Evolutionary conservation across 192 early-diverging fungal genomes (phyloP).

Genomic region (Globomyces pollinis-pini): DNA sequence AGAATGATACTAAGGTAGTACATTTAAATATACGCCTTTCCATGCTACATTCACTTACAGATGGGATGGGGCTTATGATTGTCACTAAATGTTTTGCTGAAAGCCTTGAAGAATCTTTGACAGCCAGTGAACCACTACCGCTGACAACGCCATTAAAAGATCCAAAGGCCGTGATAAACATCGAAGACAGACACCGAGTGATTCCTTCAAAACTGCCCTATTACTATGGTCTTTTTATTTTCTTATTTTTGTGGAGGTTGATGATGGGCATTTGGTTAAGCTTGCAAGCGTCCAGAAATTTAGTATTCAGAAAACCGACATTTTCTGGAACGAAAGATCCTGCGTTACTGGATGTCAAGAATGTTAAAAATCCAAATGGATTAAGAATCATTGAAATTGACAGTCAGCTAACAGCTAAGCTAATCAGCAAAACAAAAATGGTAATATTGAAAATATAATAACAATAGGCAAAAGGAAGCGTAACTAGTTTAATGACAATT

Average conservation of each 20-base stretch:
- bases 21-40: background rate
- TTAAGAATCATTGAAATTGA: too few species aligned
- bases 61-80: constrained; percentile 1
- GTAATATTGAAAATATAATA: too few species aligned
- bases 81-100: background rate
- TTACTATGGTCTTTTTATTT: background rate
- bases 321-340: too few species aligned
- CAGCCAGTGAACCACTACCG: background rate
- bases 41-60: constrained; percentile 5
- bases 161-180: too few species aligned
- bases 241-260: background rate
- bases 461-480: too few species aligned
- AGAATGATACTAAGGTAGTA: background rate
- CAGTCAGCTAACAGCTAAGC: too few species aligned
- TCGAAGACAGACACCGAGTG: too few species aligned
- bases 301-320: too few species aligned
- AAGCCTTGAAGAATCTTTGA: background rate
- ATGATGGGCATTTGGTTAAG: background rate
- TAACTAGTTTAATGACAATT: background rate
- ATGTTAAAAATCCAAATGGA: too few species aligned
- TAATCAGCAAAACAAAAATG: too few species aligned
- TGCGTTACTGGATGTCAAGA: too few species aligned
- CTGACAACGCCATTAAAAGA: background rate
- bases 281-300: background rate
- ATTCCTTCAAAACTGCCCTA: too few species aligned